Evolutionary conservation across 2,329 filamentous ascomycete species (phyloP).

Genomic region (Helotiales sp.): DNA sequence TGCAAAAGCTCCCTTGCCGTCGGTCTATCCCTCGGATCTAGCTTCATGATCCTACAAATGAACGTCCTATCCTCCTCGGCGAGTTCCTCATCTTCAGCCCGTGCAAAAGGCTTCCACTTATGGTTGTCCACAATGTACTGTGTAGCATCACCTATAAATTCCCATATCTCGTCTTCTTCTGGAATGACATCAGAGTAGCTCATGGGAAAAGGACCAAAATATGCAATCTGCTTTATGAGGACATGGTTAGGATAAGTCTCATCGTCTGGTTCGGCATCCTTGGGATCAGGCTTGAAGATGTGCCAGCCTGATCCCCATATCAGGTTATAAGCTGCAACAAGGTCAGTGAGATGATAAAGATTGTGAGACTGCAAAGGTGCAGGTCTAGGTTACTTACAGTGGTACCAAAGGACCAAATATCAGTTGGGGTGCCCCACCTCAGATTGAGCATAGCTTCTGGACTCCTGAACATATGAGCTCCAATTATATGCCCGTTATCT

Average conservation of each 20-base stretch:
- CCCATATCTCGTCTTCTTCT: conserved; percentile 19
- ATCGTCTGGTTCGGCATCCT: conserved; percentile 23
- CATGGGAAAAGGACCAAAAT: conserved; percentile 20
- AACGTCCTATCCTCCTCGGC: conserved; percentile 20
- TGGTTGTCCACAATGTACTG: conserved; percentile 20
- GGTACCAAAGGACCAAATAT: conserved; percentile 29
- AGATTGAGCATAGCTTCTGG: conserved; percentile 24
- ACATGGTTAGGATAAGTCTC: conserved; percentile 20
- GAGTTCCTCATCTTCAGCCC: conserved; percentile 18
- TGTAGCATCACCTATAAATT: conserved; percentile 16
- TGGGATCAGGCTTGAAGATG: conserved; percentile 25
- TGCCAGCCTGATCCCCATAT: conserved; percentile 22
- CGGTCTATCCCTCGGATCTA: conserved; percentile 30
- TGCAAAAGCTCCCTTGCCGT: conserved; percentile 26
- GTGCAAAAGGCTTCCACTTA: conserved; percentile 17
- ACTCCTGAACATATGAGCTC: conserved; percentile 21
- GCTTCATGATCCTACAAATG: conserved; percentile 27
- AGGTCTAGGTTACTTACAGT: conserved; percentile 14
- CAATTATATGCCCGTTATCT: conserved; percentile 16
- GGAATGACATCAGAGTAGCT: conserved; percentile 20
- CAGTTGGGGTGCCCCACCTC: conserved; percentile 24
- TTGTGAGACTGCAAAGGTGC: background rate
- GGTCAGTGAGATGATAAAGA: conserved; percentile 5
- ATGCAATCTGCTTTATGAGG: conserved; percentile 18
- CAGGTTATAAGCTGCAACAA: conserved; percentile 21